phyloP scores from a whole-genome alignment of 176 grass and related monocot species.

The Ensete glaucum region DNA sequence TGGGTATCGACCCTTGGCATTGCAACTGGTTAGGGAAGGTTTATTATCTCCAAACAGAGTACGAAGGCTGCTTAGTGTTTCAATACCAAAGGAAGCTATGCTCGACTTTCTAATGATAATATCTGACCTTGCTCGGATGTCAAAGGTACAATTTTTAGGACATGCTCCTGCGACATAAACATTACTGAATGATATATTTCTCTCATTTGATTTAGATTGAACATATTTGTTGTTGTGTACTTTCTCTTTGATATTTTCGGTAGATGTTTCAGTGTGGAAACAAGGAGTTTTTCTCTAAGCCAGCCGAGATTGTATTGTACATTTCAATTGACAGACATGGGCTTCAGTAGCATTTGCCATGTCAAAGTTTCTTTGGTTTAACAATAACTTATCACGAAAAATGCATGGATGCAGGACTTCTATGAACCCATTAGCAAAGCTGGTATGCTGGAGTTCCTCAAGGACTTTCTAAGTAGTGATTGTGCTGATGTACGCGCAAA shows the following conservation, averaged over 20 bases:
- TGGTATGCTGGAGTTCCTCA: slow-evolving; percentile 59
- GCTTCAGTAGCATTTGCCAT: not conserved
- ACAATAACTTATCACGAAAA: not conserved
- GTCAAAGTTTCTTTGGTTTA: not conserved
- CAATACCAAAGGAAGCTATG: slow-evolving; percentile 50
- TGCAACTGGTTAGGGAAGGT: slow-evolving; percentile 75
- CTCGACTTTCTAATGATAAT: slow-evolving; percentile 97
- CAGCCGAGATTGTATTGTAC: not conserved
- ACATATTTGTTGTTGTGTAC: not conserved
- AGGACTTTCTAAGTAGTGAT: slow-evolving; percentile 48
- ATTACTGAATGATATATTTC: not conserved
- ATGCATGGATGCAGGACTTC: slow-evolving; percentile 46
- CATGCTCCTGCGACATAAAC: not conserved
- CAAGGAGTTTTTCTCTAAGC: not conserved
- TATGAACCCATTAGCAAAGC: slow-evolving; percentile 76
- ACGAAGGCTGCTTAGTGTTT: slow-evolving; percentile 37
- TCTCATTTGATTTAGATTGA: not conserved
- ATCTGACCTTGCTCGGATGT: slow-evolving; percentile 98
- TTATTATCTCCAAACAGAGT: slow-evolving; percentile 64
- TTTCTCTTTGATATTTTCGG: not conserved
- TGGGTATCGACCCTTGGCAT: slow-evolving; percentile 63
- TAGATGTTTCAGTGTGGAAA: not conserved
- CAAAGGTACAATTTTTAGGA: slow-evolving; percentile 52
- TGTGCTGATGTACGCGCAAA: slow-evolving; percentile 91
- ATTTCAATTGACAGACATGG: not conserved